Evolutionary conservation across 2,329 filamentous ascomycete species (phyloP).

Genomic region (Allantophomopsis cytisporea): DNA sequence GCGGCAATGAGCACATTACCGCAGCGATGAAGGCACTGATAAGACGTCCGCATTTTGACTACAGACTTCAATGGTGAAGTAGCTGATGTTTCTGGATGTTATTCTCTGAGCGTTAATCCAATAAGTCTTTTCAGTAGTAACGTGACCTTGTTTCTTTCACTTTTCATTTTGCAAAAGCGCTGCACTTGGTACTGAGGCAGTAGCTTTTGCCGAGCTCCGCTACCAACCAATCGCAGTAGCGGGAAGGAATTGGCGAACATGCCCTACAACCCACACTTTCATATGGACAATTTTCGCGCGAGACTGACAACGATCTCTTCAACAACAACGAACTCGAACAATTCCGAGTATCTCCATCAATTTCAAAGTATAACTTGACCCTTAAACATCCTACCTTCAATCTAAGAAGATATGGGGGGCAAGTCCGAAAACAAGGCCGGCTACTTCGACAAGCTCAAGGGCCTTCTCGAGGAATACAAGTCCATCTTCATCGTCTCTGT

Average conservation of each 20-base stretch:
- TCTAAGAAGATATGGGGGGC: slow-evolving; percentile 98
- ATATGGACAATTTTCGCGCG: neutral
- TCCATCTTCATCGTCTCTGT: slow-evolving; percentile 95
- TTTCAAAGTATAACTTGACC: slow-evolving; percentile 34
- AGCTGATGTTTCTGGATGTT: too few relatives aligned
- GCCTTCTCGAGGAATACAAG: slow-evolving; percentile 89
- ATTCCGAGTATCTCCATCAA: slow-evolving; percentile 7
- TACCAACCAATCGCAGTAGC: too few relatives aligned
- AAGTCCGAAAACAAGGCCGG: slow-evolving; percentile 84
- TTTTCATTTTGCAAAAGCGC: too few relatives aligned
- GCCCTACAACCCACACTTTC: slow-evolving; percentile 1
- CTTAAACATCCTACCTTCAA: slow-evolving; percentile 99
- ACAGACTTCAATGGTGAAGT: too few relatives aligned
- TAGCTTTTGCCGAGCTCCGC: slow-evolving; percentile 1
- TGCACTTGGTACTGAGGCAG: neutral
- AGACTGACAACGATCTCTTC: too few relatives aligned
- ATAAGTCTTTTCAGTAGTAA: neutral
- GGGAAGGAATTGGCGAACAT: slow-evolving; percentile 1
- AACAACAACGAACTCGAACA: neutral
- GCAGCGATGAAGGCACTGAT: slow-evolving; percentile 44
- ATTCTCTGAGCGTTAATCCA: too few relatives aligned
- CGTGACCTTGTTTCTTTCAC: neutral
- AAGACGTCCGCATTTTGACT: slow-evolving; percentile 36
- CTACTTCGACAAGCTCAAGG: slow-evolving; percentile 99
- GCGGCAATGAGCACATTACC: slow-evolving; percentile 57